These are phyloP conservation scores for Gamsiella multidivaricata DNA, from an alignment of 192 early-diverging fungal genomes.

Conservation along the genomic window DNA sequence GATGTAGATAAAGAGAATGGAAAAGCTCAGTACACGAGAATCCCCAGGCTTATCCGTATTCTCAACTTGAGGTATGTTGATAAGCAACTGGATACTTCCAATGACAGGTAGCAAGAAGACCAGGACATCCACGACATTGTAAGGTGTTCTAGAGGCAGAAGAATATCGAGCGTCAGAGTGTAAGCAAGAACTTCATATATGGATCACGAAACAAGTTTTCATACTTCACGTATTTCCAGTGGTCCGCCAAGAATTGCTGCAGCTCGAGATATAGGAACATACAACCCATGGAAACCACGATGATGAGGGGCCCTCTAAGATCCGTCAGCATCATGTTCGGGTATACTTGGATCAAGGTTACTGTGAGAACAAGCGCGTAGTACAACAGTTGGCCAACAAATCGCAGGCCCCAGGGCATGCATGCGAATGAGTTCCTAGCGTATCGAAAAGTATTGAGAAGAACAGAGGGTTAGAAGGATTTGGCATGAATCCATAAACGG, in stretches of 20 bases:
- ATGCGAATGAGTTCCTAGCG: slow-evolving; percentile 21
- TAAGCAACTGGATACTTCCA: slow-evolving; percentile 7
- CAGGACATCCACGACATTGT: slow-evolving; percentile 13
- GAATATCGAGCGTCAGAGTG: too few species aligned
- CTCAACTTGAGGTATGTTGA: not conserved
- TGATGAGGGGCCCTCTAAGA: not conserved
- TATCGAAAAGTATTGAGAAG: too few species aligned
- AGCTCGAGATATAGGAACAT: slow-evolving; percentile 17
- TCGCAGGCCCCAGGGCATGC: slow-evolving; percentile 1
- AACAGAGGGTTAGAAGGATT: not conserved
- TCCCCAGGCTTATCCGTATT: not conserved
- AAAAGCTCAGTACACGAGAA: slow-evolving; percentile 18
- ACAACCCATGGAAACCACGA: slow-evolving; percentile 1
- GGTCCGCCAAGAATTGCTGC: slow-evolving; percentile 4
- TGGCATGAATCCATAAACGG: not conserved
- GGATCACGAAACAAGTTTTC: not conserved
- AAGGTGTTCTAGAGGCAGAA: slow-evolving; percentile 9
- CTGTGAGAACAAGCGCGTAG: slow-evolving; percentile 9
- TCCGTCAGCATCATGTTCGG: not conserved
- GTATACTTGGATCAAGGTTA: slow-evolving; percentile 15
- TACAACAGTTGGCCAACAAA: slow-evolving; percentile 10
- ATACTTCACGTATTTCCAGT: slow-evolving; percentile 9
- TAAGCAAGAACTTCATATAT: not conserved
- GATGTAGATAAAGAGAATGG: slow-evolving; percentile 9
- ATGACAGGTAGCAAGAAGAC: slow-evolving; percentile 9